Conservation (phyloP, 2,329 filamentous ascomycete species). For the Talaromyces sp. region DNA sequence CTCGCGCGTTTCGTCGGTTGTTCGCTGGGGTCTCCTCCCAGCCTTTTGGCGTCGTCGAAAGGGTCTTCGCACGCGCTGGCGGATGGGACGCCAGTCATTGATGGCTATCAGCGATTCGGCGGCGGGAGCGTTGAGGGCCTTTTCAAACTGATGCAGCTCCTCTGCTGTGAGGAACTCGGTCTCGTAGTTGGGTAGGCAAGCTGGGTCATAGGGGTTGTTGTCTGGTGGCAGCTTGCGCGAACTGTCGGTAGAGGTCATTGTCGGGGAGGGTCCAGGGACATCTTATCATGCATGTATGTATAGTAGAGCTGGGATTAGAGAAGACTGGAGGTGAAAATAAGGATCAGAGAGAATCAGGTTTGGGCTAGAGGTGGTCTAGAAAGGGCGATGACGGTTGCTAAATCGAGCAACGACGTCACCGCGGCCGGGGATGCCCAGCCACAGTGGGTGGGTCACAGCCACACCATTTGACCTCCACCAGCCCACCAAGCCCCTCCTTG, state of each 20-base stretch:
- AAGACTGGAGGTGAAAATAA: not conserved
- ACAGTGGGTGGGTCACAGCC: not conserved
- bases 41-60: conserved; percentile 36
- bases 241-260: conserved; percentile 25
- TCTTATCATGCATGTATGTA: not conserved
- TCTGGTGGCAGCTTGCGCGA: conserved; percentile 2
- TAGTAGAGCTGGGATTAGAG: not conserved
- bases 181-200: conserved; percentile 70
- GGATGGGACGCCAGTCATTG: conserved; percentile 92
- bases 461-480: not conserved
- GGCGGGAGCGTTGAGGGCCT: conserved; percentile 76
- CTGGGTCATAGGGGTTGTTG: conserved; percentile 59
- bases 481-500: not conserved
- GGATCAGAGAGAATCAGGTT: not conserved
- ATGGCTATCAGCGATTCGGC: conserved; percentile 73
- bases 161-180: conserved; percentile 68
- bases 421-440: not conserved
- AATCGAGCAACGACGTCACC: not conserved
- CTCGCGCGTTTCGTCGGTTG: conserved; percentile 88
- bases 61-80: conserved; percentile 57
- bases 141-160: conserved; percentile 72
- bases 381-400: not conserved
- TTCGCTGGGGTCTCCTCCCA: conserved; percentile 36
- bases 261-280: conserved; percentile 8
- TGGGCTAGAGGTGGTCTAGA: not conserved